Evolutionary conservation across 441 rosid genomes (phyloP).

Genomic region (Aleurites moluccanus): DNA sequence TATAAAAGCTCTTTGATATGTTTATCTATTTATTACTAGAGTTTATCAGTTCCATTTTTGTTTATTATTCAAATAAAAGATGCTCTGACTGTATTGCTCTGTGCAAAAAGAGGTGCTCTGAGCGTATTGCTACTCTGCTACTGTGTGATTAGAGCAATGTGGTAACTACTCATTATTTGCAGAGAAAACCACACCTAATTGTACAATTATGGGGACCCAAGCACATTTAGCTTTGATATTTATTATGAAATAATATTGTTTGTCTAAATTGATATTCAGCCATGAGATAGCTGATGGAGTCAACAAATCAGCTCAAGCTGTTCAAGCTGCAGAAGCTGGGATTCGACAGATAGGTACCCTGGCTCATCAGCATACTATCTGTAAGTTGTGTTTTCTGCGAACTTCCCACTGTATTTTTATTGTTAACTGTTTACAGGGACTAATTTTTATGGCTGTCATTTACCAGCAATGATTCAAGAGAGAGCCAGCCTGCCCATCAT

Average conservation of each 20-base stretch:
- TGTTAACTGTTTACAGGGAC: slow-evolving; percentile 1
- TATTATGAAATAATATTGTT: slow-evolving; percentile 4
- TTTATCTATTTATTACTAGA: too few relatives aligned
- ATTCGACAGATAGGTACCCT: slow-evolving; percentile 71
- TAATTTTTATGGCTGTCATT: slow-evolving; percentile 12
- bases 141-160: not conserved
- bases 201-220: not conserved
- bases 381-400: slow-evolving; percentile 39
- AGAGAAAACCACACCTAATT: not conserved
- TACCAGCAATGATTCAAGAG: slow-evolving; percentile 83
- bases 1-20: too few relatives aligned
- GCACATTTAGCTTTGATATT: not conserved
- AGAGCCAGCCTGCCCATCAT: slow-evolving; percentile 77
- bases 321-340: slow-evolving; percentile 90
- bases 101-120: too few relatives aligned
- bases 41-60: too few relatives aligned
- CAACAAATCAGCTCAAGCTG: slow-evolving; percentile 85
- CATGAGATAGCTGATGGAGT: slow-evolving; percentile 88
- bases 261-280: slow-evolving; percentile 36
- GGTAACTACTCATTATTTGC: not conserved
- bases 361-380: slow-evolving; percentile 76
- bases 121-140: too few relatives aligned
- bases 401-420: not conserved
- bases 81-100: not conserved
- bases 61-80: not conserved